Evolutionary conservation across 2,329 filamentous ascomycete species (phyloP), one percentile per base, ranked within the genome.

Genomic region (Talaromyces verruculosus): DNA sequence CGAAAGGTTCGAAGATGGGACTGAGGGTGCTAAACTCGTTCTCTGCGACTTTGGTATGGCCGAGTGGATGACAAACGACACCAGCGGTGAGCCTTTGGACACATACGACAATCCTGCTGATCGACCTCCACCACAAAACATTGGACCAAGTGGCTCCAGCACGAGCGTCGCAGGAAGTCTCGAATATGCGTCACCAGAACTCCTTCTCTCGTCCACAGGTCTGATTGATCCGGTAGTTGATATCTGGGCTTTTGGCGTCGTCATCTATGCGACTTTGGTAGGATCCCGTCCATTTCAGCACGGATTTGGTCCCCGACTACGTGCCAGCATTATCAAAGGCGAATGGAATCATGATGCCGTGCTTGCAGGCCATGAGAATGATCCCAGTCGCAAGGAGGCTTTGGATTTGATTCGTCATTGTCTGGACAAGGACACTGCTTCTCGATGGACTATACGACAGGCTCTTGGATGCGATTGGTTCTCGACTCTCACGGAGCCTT

Each of bases 31-130:
- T 8, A 83, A 84, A 41, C 72, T 90, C 6, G 83, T 88, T 4
- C 81, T 90, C 5, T 89, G 87, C 74, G 88, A 90, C 72, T 90
- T 90, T 72, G 88, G 88, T 58, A 88, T 90, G 80, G 87, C 88
- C 13, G 88, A 90, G 72, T 90, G 88, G 79, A 83, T 89, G 68
- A 82, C 83, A 25, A 83, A 80, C 65, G 86, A 87, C 67, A 82
- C 82, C 67, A 82, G 83, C 25, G 79, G 80, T 30, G 80, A 81
- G 66, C 81, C 82, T 10, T 78, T 81, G 13, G 83, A 84, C 67
- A 83, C 84, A 6, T 81, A 81, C 64, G 79, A 81, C 63, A 77
- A 80, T 68, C 75, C 76, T 11, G 75, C 76, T 5, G 81, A 83
- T 70, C 77, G 82, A 10, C 81, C 84, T 62, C 80, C 84, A 30